Evolutionary conservation across 2,329 filamentous ascomycete species (phyloP).

Genomic region (Colletotrichum neosansevieriae): DNA sequence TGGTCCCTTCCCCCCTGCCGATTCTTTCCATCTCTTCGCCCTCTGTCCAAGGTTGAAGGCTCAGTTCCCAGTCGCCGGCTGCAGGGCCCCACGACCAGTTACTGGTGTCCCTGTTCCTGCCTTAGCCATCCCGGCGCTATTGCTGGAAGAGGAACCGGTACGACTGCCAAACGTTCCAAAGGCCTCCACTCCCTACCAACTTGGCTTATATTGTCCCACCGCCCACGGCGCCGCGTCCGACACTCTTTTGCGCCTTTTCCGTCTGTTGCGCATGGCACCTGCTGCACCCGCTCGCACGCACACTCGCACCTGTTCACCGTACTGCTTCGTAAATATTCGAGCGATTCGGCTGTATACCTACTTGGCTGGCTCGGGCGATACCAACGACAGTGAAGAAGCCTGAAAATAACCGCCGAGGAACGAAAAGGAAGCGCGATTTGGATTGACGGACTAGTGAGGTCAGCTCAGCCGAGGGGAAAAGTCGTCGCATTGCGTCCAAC

Average conservation of each 20-base stretch:
- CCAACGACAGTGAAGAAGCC: too few species aligned
- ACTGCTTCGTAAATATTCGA: not conserved
- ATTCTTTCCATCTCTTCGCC: not conserved
- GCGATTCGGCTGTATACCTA: too few species aligned
- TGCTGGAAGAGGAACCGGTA: slow-evolving; percentile 26
- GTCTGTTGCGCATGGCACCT: slow-evolving; percentile 25
- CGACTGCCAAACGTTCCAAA: slow-evolving; percentile 15
- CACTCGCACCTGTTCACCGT: not conserved
- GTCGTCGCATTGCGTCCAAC: slow-evolving; percentile 21
- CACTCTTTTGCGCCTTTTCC: slow-evolving; percentile 13
- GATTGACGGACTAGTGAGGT: not conserved
- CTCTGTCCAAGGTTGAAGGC: slow-evolving; percentile 6
- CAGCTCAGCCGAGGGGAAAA: slow-evolving; percentile 1
- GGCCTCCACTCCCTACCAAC: slow-evolving; percentile 35
- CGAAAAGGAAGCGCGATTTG: not conserved
- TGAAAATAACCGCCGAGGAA: not conserved
- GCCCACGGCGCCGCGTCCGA: slow-evolving; percentile 20
- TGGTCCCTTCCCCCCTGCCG: not conserved
- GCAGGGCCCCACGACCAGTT: not conserved
- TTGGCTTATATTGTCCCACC: slow-evolving; percentile 37
- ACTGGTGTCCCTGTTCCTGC: slow-evolving; percentile 27
- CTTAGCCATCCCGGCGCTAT: slow-evolving; percentile 19
- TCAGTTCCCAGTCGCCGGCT: not conserved
- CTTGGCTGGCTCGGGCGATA: too few species aligned
- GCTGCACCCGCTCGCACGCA: slow-evolving; percentile 17